Evolutionary conservation across 305 asterid genomes (phyloP), one percentile per base, ranked within the genome.

Genomic region (Fraxinus xanthoxyloides): DNA sequence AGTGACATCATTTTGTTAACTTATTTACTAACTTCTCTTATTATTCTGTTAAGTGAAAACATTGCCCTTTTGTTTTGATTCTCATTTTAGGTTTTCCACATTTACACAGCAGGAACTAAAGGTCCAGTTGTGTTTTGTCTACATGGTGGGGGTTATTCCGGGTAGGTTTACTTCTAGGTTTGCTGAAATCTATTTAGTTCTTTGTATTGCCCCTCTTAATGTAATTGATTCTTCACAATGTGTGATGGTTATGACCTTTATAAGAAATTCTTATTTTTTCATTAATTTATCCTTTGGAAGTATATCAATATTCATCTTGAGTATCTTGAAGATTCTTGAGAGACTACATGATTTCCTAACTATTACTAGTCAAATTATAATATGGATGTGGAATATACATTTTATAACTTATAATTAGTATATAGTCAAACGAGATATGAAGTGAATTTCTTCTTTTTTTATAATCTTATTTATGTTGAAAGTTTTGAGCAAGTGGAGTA

Each of bases 101-200:
- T 93, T 74, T 95, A 95, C 82, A 86, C 79, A 86, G 97, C 98
- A 56, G 98, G 99, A 83, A 86, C 86, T 76, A 92, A 90, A 80
- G 99, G 99, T 65, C 98, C 98, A 6, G 97, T 95, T 76, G 90
- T 94, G 85, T 91, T 95, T 74, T 95, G 97, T 82, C 92, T 95
- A 78, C 99, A 95, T 85, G 99, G 99, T 85, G 99, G 99, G 83
- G 99, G 99, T 77, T 95, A 94, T 89, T 85, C 97, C 26, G 99
- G 99, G 99, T 95, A 87, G 65, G 85, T 79, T 82, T 69, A 56
- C 81, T 82, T 80, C 80, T 65, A 75, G 81, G 76, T 79, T 82
- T 34, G 48, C 35, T 59, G 69, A 81, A 76, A 30, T 67, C 63
- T 61, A 36, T 74, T 56, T 77, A 24, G 26, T 54, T 31, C 10